Evolutionary conservation across 495 filamentous ascomycete genomes (phyloP).

Genomic region (Parathielavia hyrcaniae): DNA sequence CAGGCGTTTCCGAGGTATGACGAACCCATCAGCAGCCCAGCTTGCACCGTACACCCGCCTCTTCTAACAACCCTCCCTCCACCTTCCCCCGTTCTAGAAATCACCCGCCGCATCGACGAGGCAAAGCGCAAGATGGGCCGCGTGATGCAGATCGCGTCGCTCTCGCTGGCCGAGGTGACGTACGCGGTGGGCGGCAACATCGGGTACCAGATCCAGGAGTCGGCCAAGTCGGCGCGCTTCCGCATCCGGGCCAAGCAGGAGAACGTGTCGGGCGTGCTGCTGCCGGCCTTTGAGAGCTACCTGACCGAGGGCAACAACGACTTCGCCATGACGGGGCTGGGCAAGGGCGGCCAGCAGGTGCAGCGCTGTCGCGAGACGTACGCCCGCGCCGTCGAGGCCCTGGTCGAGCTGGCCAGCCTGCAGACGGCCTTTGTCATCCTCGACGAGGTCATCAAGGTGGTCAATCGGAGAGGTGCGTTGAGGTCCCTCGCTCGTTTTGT

Average conservation of each 20-base stretch:
- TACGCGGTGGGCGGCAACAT: conserved; percentile 97
- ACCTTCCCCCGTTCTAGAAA: conserved; percentile 50
- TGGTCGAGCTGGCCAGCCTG: conserved; percentile 93
- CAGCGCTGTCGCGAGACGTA: conserved; percentile 94
- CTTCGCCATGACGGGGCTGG: conserved; percentile 91
- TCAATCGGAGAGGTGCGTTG: conserved; percentile 84
- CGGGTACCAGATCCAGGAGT: conserved; percentile 94
- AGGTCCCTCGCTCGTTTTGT: no score
- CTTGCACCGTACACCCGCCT: background rate
- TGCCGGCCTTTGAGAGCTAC: conserved; percentile 88
- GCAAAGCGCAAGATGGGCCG: conserved; percentile 99
- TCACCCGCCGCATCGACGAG: conserved; percentile 94
- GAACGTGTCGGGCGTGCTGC: conserved; percentile 92
- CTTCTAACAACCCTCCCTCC: background rate
- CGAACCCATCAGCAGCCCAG: background rate
- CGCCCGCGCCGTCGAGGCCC: conserved; percentile 89
- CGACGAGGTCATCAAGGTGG: conserved; percentile 98
- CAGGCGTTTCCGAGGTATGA: conserved; percentile 78
- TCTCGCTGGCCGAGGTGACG: conserved; percentile 94
- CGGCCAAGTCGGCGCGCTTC: conserved; percentile 85
- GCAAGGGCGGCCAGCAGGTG: conserved; percentile 96
- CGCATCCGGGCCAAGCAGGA: conserved; percentile 90
- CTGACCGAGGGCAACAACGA: conserved; percentile 85
- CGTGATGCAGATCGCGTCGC: conserved; percentile 98
- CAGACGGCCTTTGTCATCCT: conserved; percentile 98